These are phyloP conservation scores for Cystobasidium tubakii DNA, from an alignment of 768 basidiomycete genomes.

Conservation along the genomic window DNA sequence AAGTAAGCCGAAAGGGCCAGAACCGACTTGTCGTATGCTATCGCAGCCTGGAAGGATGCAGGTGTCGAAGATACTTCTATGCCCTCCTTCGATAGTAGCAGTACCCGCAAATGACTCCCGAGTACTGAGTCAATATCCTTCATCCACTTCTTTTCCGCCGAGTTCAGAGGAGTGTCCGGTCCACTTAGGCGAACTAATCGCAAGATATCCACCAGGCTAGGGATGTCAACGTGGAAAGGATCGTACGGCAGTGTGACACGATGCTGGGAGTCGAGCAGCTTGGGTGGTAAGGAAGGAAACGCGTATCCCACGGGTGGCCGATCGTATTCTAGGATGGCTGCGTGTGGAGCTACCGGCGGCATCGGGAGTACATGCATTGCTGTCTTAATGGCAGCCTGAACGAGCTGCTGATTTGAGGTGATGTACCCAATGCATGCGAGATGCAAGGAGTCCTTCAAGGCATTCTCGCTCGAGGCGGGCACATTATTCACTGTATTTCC, in stretches of 20 bases:
- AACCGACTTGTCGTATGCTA: conserved; percentile 42
- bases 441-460: conserved; percentile 38
- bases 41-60: conserved; percentile 28
- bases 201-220: not conserved
- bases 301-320: not conserved
- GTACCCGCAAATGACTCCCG: conserved; percentile 41
- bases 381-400: not conserved
- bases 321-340: not conserved
- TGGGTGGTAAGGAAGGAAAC: conserved; percentile 40
- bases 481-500: not conserved
- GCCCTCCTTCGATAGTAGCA: conserved; percentile 38
- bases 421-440: conserved; percentile 45
- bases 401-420: conserved; percentile 22
- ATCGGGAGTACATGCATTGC: not conserved
- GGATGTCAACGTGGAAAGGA: not conserved
- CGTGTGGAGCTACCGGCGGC: not conserved
- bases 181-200: not conserved
- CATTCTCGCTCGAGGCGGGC: not conserved
- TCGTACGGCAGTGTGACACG: conserved; percentile 38
- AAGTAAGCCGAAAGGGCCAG: conserved; percentile 45
- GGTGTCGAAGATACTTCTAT: conserved; percentile 35
- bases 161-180: not conserved
- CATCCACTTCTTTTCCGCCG: not conserved
- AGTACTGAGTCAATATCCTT: conserved; percentile 23
- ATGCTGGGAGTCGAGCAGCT: conserved; percentile 43